Base-by-base conservation (phyloP, 2,329 filamentous ascomycete species). In the Cordyceps farinosa region DNA sequence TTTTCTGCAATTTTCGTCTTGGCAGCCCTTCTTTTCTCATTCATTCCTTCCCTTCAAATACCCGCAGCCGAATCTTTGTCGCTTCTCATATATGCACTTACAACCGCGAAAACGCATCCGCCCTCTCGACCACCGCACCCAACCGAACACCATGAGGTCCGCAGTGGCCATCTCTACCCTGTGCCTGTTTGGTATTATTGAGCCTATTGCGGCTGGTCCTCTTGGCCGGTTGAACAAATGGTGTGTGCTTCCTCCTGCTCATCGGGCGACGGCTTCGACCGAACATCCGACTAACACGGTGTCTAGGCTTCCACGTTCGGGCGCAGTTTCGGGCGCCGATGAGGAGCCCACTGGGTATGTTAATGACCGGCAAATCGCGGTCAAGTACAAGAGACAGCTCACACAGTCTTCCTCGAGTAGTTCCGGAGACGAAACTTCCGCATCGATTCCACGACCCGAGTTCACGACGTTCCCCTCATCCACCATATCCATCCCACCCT, bases 131-230 rank as follows among this genome's bases (percentile, higher is more conserved):
- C 22, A 36, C 42, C 32, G 30, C 15, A 30, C n/a, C 32, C 30
- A 9, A 64, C 10, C 30, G 36, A 45, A 17, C 32, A 69, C 58
- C 47, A 73, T 72, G 69, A 65, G 64, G 42, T 68, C 62, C 60
- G 64, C 65, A 15, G 44, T 64, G 40, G 66, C 64, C 22, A 64
- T 63, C 29, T 64, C 69, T 38, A 71, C 64, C 65, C 58, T 74
- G 6, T 70, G 63, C 66, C 47, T 73, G 61, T 67, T 76, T 64
- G 64, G 72, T 59, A 62, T 67, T 68, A 66, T 68, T 27, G 70
- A 72, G 65, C 71, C 65, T 62, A 68, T 68, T 30, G 68, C 73
- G 72, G 75, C 75, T 67, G 75, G 74, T 67, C 77, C 73, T 72
- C 67, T 74, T 38, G 69, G 60, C 70, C 74, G 72, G 71, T 69